phyloP scores from a whole-genome alignment of 352 stramenopile genomes.

The Phytopythium chamaehyphon region DNA sequence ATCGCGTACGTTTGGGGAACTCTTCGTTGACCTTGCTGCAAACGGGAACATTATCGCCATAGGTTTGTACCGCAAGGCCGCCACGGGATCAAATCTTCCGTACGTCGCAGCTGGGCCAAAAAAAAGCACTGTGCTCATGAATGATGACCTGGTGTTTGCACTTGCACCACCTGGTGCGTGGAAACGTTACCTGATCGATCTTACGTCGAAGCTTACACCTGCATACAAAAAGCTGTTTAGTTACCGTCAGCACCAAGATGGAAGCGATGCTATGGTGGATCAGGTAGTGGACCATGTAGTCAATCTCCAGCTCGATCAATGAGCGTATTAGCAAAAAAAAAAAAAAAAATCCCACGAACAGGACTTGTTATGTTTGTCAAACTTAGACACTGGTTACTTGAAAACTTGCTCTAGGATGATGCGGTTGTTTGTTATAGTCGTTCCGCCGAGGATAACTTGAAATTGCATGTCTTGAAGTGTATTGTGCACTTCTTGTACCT shows the following conservation, averaged over 20 bases:
- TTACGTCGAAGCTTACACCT: too few relatives aligned
- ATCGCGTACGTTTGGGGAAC: slow-evolving; percentile 39
- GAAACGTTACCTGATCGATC: not conserved
- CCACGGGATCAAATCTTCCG: slow-evolving; percentile 31
- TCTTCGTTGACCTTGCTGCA: slow-evolving; percentile 44
- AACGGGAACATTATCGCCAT: slow-evolving; percentile 47
- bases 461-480: slow-evolving; percentile 43
- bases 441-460: slow-evolving; percentile 70
- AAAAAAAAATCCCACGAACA: too few relatives aligned
- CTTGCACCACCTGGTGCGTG: slow-evolving; percentile 41
- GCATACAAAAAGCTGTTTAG: too few relatives aligned
- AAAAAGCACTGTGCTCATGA: slow-evolving; percentile 32
- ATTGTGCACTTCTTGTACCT: slow-evolving; percentile 68
- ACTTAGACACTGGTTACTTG: not conserved
- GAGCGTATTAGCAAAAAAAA: not conserved
- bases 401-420: slow-evolving; percentile 63
- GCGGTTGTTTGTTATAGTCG: slow-evolving; percentile 66
- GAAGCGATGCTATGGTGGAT: too few relatives aligned
- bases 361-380: too few relatives aligned
- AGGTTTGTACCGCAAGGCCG: slow-evolving; percentile 42
- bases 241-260: too few relatives aligned
- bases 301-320: too few relatives aligned
- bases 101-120: slow-evolving; percentile 53
- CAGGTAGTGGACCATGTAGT: too few relatives aligned
- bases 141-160: slow-evolving; percentile 57